A percentile compares a stretch with the other conserved stretches of the same genome.
These are phyloP conservation scores for Cryptococcus sp. DNA, from an alignment of 1,284 basidiomycete species.

Conservation along the genomic window DNA sequence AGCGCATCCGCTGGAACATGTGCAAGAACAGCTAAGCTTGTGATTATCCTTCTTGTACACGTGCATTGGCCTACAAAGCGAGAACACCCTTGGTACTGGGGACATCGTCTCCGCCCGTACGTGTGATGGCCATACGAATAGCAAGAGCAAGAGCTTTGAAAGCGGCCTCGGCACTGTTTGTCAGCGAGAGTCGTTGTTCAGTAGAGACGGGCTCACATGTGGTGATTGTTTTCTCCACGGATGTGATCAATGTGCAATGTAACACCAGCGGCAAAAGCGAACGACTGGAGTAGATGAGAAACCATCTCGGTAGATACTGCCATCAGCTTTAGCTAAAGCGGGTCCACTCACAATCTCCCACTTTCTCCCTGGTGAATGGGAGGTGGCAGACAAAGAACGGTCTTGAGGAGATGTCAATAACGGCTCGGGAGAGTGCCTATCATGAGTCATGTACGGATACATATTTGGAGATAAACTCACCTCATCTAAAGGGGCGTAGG, in stretches of 20 bases:
- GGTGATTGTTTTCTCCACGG: constrained; percentile 95
- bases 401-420: constrained; percentile 96
- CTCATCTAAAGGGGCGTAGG: constrained; percentile 96
- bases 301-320: constrained; percentile 91
- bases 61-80: constrained; percentile 28
- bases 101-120: constrained; percentile 84
- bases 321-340: neutral
- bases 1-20: no score
- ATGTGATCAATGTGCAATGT: constrained; percentile 81
- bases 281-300: constrained; percentile 47
- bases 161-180: constrained; percentile 83
- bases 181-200: neutral
- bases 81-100: constrained; percentile 97
- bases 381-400: constrained; percentile 93
- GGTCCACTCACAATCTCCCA: constrained; percentile 68
- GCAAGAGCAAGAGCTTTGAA: constrained; percentile 97
- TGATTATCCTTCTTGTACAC: no score
- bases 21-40: no score
- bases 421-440: constrained; percentile 86
- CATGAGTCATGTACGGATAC: neutral
- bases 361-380: constrained; percentile 87
- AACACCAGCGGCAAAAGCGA: constrained; percentile 47
- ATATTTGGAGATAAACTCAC: constrained; percentile 50
- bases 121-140: constrained; percentile 86
- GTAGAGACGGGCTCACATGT: constrained; percentile 60